phyloP scores from a whole-genome alignment of 345 rosid genomes.

The Eucalyptus pauciflora region DNA sequence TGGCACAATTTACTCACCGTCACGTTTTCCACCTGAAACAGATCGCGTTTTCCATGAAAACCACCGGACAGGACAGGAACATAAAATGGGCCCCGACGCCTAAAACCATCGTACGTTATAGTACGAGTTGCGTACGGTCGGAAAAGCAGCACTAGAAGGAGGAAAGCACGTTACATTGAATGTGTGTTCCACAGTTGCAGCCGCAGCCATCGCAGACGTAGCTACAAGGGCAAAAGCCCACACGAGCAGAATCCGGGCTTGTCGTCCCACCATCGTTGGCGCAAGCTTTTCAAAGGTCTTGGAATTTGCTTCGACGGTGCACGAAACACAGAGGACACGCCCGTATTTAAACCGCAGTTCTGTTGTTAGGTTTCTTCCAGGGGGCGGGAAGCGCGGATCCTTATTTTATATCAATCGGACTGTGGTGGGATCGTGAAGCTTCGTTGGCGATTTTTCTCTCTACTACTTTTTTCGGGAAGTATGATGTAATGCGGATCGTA shows the following conservation, averaged over 20 bases:
- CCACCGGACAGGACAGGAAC: background rate
- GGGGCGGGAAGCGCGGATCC: background rate
- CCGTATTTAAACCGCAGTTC: background rate
- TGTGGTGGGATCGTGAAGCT: background rate
- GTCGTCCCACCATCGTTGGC: slow-evolving; percentile 7
- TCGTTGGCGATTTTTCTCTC: background rate
- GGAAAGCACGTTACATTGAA: slow-evolving; percentile 35
- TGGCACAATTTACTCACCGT: slow-evolving; percentile 43
- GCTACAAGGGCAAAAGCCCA: slow-evolving; percentile 9
- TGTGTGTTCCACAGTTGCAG: slow-evolving; percentile 61
- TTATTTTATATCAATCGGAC: background rate
- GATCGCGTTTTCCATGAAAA: background rate
- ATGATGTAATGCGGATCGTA: background rate
- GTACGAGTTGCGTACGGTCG: background rate
- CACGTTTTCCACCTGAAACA: slow-evolving; percentile 55
- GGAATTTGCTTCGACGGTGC: background rate
- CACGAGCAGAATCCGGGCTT: background rate
- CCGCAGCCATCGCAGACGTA: slow-evolving; percentile 39
- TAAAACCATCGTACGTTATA: background rate
- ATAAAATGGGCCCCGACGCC: background rate
- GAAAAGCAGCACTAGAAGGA: background rate
- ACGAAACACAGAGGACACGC: background rate
- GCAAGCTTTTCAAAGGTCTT: background rate
- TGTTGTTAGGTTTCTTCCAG: background rate
- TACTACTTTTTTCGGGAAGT: background rate